phyloP scores from a whole-genome alignment of 371 early-diverging fungal genomes.

The Apophysomyces sp. region DNA sequence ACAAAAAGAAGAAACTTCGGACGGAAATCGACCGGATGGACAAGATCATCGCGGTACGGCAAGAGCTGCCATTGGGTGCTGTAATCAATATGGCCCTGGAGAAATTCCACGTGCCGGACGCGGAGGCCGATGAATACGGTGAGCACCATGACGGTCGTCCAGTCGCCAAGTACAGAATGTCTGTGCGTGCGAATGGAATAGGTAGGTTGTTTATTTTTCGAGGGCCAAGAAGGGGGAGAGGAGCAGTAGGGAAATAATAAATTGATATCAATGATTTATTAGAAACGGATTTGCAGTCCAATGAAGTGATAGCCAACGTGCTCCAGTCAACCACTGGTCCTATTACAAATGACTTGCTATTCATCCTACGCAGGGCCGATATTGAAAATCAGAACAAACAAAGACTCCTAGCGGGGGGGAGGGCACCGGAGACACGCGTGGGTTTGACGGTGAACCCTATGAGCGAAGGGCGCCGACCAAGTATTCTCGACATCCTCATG shows the following conservation, averaged over 20 bases:
- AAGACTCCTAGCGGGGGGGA: constrained; percentile 4
- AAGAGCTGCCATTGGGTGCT: constrained; percentile 31
- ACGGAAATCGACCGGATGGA: constrained; percentile 45
- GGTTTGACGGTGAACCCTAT: constrained; percentile 8
- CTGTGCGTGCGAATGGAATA: constrained; percentile 32
- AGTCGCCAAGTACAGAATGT: constrained; percentile 35
- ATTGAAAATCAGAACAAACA: constrained; percentile 7
- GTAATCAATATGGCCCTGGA: constrained; percentile 44
- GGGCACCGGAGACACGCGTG: neutral
- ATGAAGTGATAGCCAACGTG: constrained; percentile 38
- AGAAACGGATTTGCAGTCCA: constrained; percentile 34
- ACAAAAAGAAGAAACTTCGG: constrained; percentile 22
- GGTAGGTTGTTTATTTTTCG: constrained; percentile 14
- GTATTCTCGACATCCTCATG: constrained; percentile 49
- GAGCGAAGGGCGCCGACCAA: constrained; percentile 30
- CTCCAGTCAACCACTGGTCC: constrained; percentile 25
- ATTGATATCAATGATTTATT: constrained; percentile 5
- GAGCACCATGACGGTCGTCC: constrained; percentile 4
- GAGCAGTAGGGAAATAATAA: neutral
- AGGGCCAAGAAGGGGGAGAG: neutral
- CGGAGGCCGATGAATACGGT: constrained; percentile 25
- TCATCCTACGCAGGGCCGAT: constrained; percentile 27
- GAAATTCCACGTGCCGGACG: constrained; percentile 48
- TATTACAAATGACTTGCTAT: constrained; percentile 40
- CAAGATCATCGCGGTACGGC: constrained; percentile 45